Percentiles rank a stretch among this genome's conserved stretches.
These are phyloP conservation scores for Fraxinus excelsior DNA, from an alignment of 257 asterid genomes.

Conservation along the genomic window DNA sequence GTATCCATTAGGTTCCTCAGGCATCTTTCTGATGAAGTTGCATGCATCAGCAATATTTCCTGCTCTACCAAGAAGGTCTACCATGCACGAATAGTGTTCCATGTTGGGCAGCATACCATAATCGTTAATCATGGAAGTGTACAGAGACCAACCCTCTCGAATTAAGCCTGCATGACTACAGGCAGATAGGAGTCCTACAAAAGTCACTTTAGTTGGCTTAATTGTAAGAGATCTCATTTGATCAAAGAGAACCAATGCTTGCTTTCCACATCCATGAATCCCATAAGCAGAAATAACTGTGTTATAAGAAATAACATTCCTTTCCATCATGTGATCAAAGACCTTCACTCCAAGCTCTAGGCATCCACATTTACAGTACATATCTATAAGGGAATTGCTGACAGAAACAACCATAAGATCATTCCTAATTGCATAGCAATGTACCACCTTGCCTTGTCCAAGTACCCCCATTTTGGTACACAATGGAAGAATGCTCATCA, in stretches of 20 bases:
- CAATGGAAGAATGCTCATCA: conserved; percentile 38
- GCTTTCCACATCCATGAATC: conserved; percentile 37
- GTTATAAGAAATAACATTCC: conserved; percentile 38
- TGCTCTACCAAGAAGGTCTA: conserved; percentile 49
- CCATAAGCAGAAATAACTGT: conserved; percentile 44
- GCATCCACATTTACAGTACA: conserved; percentile 46
- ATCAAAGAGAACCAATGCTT: conserved; percentile 37
- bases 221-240: conserved; percentile 28
- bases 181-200: conserved; percentile 38
- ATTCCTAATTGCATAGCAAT: conserved; percentile 33
- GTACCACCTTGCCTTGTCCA: conserved; percentile 41
- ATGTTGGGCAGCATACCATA: conserved; percentile 31
- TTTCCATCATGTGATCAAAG: conserved; percentile 35
- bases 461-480: conserved; percentile 40
- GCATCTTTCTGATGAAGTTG: conserved; percentile 33
- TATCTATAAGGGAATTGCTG: conserved; percentile 34
- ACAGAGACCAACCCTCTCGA: conserved; percentile 31
- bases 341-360: conserved; percentile 34
- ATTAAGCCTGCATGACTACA: conserved; percentile 47
- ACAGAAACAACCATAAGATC: conserved; percentile 25
- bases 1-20: conserved; percentile 31
- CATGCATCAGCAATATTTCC: conserved; percentile 39
- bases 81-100: conserved; percentile 51
- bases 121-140: conserved; percentile 33
- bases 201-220: conserved; percentile 35